These are phyloP conservation scores for Colletotrichum sp. DNA, from an alignment of 2,329 filamentous ascomycete species.

Conservation along the genomic window DNA sequence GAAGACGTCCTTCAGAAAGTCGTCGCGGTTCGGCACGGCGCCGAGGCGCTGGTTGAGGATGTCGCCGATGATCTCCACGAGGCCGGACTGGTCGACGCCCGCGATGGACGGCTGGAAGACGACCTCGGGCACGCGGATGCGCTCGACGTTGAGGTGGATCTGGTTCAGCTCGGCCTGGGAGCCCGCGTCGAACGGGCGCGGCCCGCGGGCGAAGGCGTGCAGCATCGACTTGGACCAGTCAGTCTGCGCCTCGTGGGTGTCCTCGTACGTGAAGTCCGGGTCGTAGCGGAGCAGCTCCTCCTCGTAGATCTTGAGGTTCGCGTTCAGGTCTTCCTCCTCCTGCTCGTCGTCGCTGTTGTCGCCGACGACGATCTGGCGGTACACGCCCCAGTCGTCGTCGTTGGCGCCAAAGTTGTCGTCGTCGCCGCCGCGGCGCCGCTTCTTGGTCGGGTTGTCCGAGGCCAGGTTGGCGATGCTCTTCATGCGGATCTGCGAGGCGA, in stretches of 20 bases:
- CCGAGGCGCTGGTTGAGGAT: slow-evolving; percentile 85
- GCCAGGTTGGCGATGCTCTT: slow-evolving; percentile 96
- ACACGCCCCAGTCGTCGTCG: slow-evolving; percentile 98
- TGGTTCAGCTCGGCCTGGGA: slow-evolving; percentile 83
- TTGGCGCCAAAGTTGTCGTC: slow-evolving; percentile 97
- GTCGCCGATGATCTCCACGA: slow-evolving; percentile 90
- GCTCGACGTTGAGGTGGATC: slow-evolving; percentile 94
- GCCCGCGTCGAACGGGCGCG: slow-evolving; percentile 82
- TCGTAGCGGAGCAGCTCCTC: slow-evolving; percentile 86
- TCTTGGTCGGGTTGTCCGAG: slow-evolving; percentile 84
- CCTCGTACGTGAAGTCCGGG: slow-evolving; percentile 86
- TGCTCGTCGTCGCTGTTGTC: slow-evolving; percentile 86
- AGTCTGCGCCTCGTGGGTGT: slow-evolving; percentile 88
- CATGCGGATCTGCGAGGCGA: slow-evolving; percentile 97
- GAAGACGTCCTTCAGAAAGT: slow-evolving; percentile 86
- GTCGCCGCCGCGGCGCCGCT: slow-evolving; percentile 84
- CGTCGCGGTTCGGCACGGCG: slow-evolving; percentile 61
- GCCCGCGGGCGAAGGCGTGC: slow-evolving; percentile 88
- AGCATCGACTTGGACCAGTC: slow-evolving; percentile 95
- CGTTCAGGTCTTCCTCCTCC: slow-evolving; percentile 86
- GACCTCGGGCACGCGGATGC: slow-evolving; percentile 91
- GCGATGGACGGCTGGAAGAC: slow-evolving; percentile 93
- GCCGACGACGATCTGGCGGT: slow-evolving; percentile 88
- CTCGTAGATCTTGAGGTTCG: slow-evolving; percentile 78
- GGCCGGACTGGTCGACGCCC: slow-evolving; percentile 89